Evolutionary conservation across 257 asterid genomes (phyloP).

Genomic region (Ilex asprella): DNA sequence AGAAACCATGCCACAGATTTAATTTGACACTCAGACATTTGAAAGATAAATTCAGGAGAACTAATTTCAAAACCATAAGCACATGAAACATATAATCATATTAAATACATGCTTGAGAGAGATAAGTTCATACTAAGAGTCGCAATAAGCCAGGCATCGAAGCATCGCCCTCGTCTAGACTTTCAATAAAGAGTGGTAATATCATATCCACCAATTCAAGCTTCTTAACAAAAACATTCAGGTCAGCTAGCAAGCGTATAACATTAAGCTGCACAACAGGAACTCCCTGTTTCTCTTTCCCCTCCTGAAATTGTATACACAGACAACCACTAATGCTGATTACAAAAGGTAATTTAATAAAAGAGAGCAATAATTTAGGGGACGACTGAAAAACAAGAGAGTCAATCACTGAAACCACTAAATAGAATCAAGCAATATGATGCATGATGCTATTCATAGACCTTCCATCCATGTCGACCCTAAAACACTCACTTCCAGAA

Average conservation of each 20-base stretch:
- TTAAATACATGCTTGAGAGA: conserved; percentile 7
- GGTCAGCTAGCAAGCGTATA: conserved; percentile 80
- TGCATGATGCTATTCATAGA: no score
- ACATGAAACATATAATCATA: conserved; percentile 7
- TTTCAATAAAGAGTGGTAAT: conserved; percentile 83
- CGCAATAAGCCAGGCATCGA: conserved; percentile 80
- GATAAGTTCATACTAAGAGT: conserved; percentile 59
- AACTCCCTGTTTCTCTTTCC: conserved; percentile 62
- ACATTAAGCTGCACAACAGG: conserved; percentile 79
- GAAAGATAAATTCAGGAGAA: conserved; percentile 1
- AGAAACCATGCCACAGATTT: conserved; percentile 27
- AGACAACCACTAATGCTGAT: not conserved
- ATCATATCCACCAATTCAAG: conserved; percentile 95
- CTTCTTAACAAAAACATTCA: conserved; percentile 66
- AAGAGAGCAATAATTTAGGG: not conserved
- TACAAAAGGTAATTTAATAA: conserved; percentile 8
- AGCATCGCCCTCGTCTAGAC: conserved; percentile 98
- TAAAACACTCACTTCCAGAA: no score
- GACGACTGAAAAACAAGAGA: no score
- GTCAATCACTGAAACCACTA: no score
- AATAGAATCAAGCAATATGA: no score
- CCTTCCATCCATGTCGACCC: no score
- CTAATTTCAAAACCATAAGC: not conserved
- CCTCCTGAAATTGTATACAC: conserved; percentile 50
- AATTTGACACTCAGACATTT: conserved; percentile 6